Evolutionary conservation across 441 rosid species (phyloP).

Genomic region (Brassica balearica): DNA sequence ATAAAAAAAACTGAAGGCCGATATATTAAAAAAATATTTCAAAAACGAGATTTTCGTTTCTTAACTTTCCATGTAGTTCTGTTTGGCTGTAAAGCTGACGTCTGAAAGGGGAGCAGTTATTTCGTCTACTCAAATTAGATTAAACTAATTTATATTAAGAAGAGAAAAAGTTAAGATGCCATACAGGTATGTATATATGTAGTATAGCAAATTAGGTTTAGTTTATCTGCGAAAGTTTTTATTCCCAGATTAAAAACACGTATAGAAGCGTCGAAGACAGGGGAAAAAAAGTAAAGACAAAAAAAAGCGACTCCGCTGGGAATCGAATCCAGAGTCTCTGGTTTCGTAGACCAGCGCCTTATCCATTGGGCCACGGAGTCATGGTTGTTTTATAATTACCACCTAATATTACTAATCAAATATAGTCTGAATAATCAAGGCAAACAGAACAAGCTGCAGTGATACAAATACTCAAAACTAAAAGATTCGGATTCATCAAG

Average conservation of each 20-base stretch:
- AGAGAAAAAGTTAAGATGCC: no score
- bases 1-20: conserved; percentile 8
- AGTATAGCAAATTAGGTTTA: background rate
- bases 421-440: background rate
- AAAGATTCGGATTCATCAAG: conserved; percentile 4
- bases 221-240: background rate
- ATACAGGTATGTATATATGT: no score
- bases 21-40: background rate
- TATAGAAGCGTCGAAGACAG: background rate
- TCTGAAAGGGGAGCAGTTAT: background rate
- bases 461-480: background rate
- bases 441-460: background rate
- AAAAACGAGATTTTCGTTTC: conserved; percentile 36
- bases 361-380: conserved; percentile 99
- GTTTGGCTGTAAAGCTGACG: conserved; percentile 1
- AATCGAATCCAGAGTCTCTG: conserved; percentile 98
- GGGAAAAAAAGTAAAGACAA: background rate
- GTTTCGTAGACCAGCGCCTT: conserved; percentile 99
- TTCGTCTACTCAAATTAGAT: no score
- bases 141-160: no score
- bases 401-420: no score
- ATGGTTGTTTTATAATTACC: background rate
- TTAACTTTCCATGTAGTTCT: background rate
- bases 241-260: background rate
- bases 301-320: background rate